A percentile compares a stretch with the other conserved stretches of the same genome.
These are phyloP conservation scores for Camellia granthamiana DNA, from an alignment of 148 eudicot genomes.

Conservation along the genomic window DNA sequence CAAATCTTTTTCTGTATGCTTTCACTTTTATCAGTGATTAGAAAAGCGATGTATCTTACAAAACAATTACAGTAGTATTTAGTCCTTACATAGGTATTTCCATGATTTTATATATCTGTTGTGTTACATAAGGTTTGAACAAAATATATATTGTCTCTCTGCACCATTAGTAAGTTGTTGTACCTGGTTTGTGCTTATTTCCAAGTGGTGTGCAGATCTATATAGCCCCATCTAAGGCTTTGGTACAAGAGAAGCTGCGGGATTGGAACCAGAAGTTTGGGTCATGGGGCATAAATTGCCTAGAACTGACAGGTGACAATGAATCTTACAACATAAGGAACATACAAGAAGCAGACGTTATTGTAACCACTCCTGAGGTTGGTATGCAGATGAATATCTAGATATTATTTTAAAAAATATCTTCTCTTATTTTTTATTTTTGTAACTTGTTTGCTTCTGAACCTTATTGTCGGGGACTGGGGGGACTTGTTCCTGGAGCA, in stretches of 20 bases:
- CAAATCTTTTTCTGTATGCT: too few species aligned
- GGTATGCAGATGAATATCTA: conserved; percentile 11
- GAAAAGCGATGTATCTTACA: too few species aligned
- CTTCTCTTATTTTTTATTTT: not conserved
- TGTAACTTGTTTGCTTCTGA: conserved; percentile 6
- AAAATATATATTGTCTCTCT: not conserved
- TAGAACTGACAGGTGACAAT: conserved; percentile 95
- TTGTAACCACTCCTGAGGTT: conserved; percentile 98
- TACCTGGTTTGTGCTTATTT: not conserved
- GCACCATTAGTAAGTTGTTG: not conserved
- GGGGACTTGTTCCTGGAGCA: not conserved
- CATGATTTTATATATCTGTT: not conserved
- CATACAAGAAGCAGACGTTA: conserved; percentile 89
- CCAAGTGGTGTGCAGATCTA: conserved; percentile 55
- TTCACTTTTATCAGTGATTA: too few species aligned
- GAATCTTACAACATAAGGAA: conserved; percentile 59
- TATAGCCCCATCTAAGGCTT: conserved; percentile 93
- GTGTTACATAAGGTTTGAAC: not conserved
- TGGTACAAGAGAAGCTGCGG: conserved; percentile 97
- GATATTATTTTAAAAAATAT: not conserved
- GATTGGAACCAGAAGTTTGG: conserved; percentile 83
- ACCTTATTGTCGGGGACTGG: not conserved
- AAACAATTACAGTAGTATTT: not conserved
- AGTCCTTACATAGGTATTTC: conserved; percentile 1
- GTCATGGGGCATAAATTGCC: conserved; percentile 70